Evolutionary conservation across 202 grass and related monocot species (phyloP), one percentile per base, ranked within the genome.

Genomic region (Miscanthus sacchariflorus): DNA sequence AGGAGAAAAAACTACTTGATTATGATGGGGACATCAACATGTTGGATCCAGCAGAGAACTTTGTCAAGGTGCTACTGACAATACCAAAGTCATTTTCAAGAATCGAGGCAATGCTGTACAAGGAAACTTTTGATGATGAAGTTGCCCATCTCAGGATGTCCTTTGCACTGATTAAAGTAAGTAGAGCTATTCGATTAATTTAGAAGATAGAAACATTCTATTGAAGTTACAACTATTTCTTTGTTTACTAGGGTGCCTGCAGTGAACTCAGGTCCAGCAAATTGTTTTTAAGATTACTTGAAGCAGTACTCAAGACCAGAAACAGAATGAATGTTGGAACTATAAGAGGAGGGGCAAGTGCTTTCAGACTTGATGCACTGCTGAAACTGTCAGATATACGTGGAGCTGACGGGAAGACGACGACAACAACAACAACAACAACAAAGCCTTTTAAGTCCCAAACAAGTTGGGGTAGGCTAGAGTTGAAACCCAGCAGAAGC

Each of bases 291-390:
- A 93, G 87, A 75, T 58, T 95, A 83, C 91, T 95, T 65, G 91
- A 95, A 89, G 93, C 93, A 18, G 91, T 95, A 71, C 93, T 95
- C 40, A 95, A 95, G 81, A 95, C 86, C 17, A 90, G 88, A 84
- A 95, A 95, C 42, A 83, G 87, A 71, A 95, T 95, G 93, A 91
- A 95, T 44, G 89, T 95, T 56, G 89, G 93, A 82, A 95, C 91
- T 39, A 83, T 91, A 82, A 68, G 93, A 89, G 93, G 93, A 43
- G 87, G 89, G 7, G 91, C 93, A 67, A 89, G 74, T 87, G 93
- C 93, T 89, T 95, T 93, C 74, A 93, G 83, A 83, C 78, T 95
- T 21, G 91, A 93, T 0, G 78, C 89, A n/a, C 68, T 95, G 52
- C 45, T 95, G 9, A 95, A 95, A 89, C 82, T 95, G 69, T 89